Conservation (phyloP, 208 protist genomes). For the Wallacemonas collosoma region DNA sequence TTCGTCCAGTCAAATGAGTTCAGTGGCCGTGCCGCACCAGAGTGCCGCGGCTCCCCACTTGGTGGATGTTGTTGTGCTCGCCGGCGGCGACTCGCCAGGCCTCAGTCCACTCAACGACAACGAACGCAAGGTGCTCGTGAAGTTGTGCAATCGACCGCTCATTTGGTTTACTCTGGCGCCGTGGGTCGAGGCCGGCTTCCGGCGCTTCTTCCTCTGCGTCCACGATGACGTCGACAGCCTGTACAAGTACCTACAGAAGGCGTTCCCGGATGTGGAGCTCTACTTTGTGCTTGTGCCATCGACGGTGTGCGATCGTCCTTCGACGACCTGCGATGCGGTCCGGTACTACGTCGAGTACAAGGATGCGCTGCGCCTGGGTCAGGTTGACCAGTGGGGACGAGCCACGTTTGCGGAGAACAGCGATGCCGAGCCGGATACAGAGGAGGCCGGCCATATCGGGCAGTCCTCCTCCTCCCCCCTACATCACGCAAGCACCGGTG, state of each 20-base stretch:
- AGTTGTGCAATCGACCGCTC: constrained; percentile 76
- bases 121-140: constrained; percentile 46
- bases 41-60: constrained; percentile 22
- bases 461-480: not conserved
- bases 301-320: constrained; percentile 44
- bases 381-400: constrained; percentile 24
- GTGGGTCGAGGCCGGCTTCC: constrained; percentile 72
- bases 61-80: constrained; percentile 85
- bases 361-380: constrained; percentile 47
- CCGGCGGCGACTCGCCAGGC: constrained; percentile 51
- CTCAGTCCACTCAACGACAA: constrained; percentile 59
- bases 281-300: constrained; percentile 69
- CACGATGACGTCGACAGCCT: constrained; percentile 67
- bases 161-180: constrained; percentile 83
- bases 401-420: constrained; percentile 13
- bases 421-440: constrained; percentile 11
- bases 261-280: constrained; percentile 61
- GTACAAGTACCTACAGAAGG: constrained; percentile 61
- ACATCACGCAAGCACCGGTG: not conserved
- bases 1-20: not conserved
- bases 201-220: constrained; percentile 80
- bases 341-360: constrained; percentile 77
- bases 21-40: constrained; percentile 2
- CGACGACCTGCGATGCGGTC: constrained; percentile 78
- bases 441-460: not conserved